Evolutionary conservation across 805 yeast genomes (phyloP).

Genomic region (Saccharomycopsis oosterbeekiorum): DNA sequence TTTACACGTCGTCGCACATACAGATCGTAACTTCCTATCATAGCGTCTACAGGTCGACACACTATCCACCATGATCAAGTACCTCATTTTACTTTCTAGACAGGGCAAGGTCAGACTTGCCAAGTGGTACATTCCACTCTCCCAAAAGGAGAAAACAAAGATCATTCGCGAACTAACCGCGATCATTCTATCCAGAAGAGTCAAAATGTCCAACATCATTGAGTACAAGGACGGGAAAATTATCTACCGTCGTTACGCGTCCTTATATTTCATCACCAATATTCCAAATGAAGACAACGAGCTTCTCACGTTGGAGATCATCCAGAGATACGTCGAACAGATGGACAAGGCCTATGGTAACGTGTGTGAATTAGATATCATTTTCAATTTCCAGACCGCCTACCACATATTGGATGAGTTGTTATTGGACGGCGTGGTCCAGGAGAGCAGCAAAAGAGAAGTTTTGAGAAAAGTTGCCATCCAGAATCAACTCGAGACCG

Average conservation of each 20-base stretch:
- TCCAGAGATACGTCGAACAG: slow-evolving; percentile 90
- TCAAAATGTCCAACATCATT: slow-evolving; percentile 91
- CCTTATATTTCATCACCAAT: slow-evolving; percentile 82
- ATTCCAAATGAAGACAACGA: slow-evolving; percentile 81
- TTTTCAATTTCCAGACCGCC: slow-evolving; percentile 90
- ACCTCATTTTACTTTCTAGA: slow-evolving; percentile 71
- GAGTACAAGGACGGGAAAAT: slow-evolving; percentile 76
- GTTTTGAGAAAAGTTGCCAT: slow-evolving; percentile 67
- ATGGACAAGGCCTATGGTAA: slow-evolving; percentile 95
- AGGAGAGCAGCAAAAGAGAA: slow-evolving; percentile 74
- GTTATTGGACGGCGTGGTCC: slow-evolving; percentile 76
- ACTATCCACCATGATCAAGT: slow-evolving; percentile 53
- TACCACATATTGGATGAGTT: slow-evolving; percentile 88
- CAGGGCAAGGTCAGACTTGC: slow-evolving; percentile 92
- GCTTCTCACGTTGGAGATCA: slow-evolving; percentile 69
- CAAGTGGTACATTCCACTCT: slow-evolving; percentile 82
- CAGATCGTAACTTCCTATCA: no score
- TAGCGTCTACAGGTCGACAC: no score
- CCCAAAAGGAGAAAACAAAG: slow-evolving; percentile 79
- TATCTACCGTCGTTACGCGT: slow-evolving; percentile 87
- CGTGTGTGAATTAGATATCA: slow-evolving; percentile 93
- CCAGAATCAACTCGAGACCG: slow-evolving; percentile 79
- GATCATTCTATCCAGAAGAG: slow-evolving; percentile 70
- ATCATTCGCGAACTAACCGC: slow-evolving; percentile 82
- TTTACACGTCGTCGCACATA: no score